phyloP scores from a whole-genome alignment of 2,329 filamentous ascomycete genomes.

The Gremmenia infestans region DNA sequence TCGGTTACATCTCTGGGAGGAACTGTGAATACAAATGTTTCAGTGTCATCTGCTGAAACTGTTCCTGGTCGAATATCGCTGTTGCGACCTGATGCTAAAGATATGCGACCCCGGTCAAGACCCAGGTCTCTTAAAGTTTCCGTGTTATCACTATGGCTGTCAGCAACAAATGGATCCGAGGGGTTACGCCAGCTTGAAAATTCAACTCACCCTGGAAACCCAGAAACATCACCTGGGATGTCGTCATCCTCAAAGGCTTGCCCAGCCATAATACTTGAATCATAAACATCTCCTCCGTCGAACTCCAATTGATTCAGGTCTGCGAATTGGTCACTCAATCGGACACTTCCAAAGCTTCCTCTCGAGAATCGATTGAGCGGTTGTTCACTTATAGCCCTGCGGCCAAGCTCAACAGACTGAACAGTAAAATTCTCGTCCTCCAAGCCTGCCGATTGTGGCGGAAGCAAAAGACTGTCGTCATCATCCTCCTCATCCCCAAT shows the following conservation, averaged over 20 bases:
- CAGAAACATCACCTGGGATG: conserved; percentile 12
- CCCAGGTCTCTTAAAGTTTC: conserved; percentile 17
- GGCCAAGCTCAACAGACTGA: conserved; percentile 55
- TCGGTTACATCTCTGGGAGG: conserved; percentile 24
- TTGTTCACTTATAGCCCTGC: conserved; percentile 46
- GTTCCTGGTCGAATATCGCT: conserved; percentile 27
- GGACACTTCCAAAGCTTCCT: conserved; percentile 44
- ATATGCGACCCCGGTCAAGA: conserved; percentile 12
- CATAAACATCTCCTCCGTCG: conserved; percentile 18
- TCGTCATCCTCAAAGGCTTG: conserved; percentile 19
- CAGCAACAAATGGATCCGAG: background rate
- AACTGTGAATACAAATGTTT: conserved; percentile 31
- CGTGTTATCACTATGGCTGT: conserved; percentile 20
- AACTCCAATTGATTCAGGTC: conserved; percentile 25
- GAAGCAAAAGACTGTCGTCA: conserved; percentile 42
- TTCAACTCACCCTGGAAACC: conserved; percentile 16
- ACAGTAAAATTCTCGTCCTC: conserved; percentile 56
- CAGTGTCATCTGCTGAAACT: conserved; percentile 29
- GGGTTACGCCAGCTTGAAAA: background rate
- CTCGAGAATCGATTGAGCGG: conserved; percentile 42
- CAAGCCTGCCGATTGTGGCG: conserved; percentile 47
- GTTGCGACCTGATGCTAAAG: conserved; percentile 20
- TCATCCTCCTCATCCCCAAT: conserved; percentile 48
- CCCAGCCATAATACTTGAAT: conserved; percentile 27
- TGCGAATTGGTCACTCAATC: conserved; percentile 48